These are phyloP conservation scores for Tarenaya hassleriana DNA, from an alignment of 345 rosid genomes.

Conservation along the genomic window DNA sequence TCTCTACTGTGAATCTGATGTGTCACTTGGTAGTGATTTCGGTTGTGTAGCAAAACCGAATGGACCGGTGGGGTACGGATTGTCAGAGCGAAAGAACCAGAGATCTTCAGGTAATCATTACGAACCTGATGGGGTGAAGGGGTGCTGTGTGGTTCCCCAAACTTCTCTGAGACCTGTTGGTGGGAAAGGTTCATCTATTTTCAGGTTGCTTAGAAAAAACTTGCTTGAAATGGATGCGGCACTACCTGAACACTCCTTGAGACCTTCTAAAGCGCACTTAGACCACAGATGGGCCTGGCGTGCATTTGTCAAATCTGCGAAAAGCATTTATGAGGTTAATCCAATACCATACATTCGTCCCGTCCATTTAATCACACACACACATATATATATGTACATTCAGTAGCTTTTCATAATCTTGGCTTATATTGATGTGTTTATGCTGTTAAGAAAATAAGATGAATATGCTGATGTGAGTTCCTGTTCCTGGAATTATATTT, in stretches of 20 bases:
- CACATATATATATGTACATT: neutral
- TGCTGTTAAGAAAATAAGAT: too few relatives aligned
- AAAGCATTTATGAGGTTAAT: constrained; percentile 74
- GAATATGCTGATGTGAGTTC: neutral
- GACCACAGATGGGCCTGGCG: constrained; percentile 81
- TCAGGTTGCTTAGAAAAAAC: constrained; percentile 58
- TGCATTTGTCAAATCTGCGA: constrained; percentile 67
- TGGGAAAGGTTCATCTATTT: constrained; percentile 48
- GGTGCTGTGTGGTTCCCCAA: constrained; percentile 62
- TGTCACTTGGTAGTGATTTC: constrained; percentile 23
- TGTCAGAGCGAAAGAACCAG: constrained; percentile 40
- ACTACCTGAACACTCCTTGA: constrained; percentile 66
- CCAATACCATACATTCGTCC: neutral
- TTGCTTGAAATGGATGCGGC: constrained; percentile 95
- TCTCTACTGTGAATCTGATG: constrained; percentile 26
- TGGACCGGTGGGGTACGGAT: constrained; percentile 30
- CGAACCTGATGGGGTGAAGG: constrained; percentile 19
- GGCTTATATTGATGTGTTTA: too few relatives aligned
- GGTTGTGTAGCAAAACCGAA: constrained; percentile 20
- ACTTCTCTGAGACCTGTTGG: constrained; percentile 66
- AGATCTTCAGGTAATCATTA: constrained; percentile 21
- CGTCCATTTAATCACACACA: neutral
- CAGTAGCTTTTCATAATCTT: too few relatives aligned
- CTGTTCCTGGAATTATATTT: too few relatives aligned
- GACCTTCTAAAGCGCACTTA: constrained; percentile 51